Evolutionary conservation across 805 yeast genomes (phyloP).

Genomic region (Sugiyamaella valdiviana): DNA sequence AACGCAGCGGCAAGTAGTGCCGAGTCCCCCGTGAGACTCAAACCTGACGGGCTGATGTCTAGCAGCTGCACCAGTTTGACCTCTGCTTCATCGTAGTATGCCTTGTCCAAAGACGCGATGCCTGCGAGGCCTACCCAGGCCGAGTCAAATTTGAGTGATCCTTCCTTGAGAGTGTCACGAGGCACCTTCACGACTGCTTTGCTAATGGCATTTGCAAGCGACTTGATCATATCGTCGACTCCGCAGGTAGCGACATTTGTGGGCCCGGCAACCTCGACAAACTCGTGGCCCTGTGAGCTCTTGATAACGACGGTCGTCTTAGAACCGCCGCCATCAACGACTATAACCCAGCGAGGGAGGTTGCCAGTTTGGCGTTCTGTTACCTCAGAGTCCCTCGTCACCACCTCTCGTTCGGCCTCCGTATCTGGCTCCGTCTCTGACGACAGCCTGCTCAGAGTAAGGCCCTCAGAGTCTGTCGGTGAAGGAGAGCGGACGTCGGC

Average conservation of each 20-base stretch:
- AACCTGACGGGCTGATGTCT: not conserved
- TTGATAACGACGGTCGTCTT: conserved; percentile 21
- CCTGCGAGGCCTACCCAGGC: conserved; percentile 25
- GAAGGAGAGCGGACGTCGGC: too few relatives aligned
- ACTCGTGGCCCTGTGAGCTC: conserved; percentile 10
- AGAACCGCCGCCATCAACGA: conserved; percentile 27
- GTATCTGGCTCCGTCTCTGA: not conserved
- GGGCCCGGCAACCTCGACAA: conserved; percentile 15
- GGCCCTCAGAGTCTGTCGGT: too few relatives aligned
- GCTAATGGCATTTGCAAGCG: conserved; percentile 7
- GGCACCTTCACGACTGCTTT: conserved; percentile 10
- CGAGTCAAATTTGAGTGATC: not conserved
- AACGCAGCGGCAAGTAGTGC: conserved; percentile 17
- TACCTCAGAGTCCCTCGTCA: too few relatives aligned
- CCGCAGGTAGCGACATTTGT: conserved; percentile 16
- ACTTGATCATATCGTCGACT: conserved; percentile 7
- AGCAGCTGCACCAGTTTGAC: conserved; percentile 8
- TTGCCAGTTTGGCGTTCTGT: not conserved
- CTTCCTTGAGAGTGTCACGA: not conserved
- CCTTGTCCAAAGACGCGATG: conserved; percentile 9
- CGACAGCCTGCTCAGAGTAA: too few relatives aligned
- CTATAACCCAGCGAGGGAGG: conserved; percentile 2
- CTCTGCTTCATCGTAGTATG: not conserved
- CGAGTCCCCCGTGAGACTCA: conserved; percentile 20
- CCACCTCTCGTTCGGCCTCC: too few relatives aligned